These are phyloP conservation scores for Lachnellula arida DNA, from an alignment of 2,329 filamentous ascomycete species.

Conservation along the genomic window DNA sequence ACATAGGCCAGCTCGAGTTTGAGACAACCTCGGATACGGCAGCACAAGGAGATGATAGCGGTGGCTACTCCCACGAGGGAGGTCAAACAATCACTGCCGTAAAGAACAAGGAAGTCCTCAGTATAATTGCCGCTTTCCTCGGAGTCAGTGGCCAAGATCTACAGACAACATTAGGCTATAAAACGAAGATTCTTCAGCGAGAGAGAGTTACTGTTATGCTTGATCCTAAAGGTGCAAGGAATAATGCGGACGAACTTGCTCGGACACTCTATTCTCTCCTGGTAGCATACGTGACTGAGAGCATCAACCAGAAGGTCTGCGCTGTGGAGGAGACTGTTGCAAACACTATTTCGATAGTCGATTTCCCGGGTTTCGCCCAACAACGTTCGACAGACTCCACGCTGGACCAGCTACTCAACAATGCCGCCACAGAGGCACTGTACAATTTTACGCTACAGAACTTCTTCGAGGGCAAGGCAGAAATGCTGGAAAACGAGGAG, in stretches of 20 bases:
- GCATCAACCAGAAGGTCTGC: conserved; percentile 83
- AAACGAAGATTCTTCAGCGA: conserved; percentile 92
- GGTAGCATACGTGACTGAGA: conserved; percentile 90
- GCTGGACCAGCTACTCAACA: conserved; percentile 90
- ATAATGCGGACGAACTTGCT: conserved; percentile 90
- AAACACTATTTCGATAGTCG: conserved; percentile 91
- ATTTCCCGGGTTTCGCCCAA: conserved; percentile 93
- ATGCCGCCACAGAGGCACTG: conserved; percentile 84
- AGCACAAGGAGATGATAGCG: conserved; percentile 80
- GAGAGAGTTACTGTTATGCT: conserved; percentile 99
- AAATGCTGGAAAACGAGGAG: conserved; percentile 91
- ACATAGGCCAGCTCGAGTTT: conserved; percentile 96
- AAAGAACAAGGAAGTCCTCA: conserved; percentile 87
- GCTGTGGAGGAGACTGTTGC: conserved; percentile 81
- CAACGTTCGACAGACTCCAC: conserved; percentile 77
- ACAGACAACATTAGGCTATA: conserved; percentile 86
- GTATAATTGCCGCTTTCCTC: conserved; percentile 87
- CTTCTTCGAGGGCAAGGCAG: conserved; percentile 93
- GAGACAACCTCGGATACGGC: conserved; percentile 75
- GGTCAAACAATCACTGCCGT: conserved; percentile 80
- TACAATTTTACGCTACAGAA: conserved; percentile 93
- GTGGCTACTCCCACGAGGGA: conserved; percentile 93
- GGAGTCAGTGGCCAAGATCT: conserved; percentile 77
- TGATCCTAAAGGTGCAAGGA: conserved; percentile 82
- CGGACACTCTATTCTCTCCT: conserved; percentile 89